Base-by-base conservation (phyloP, 1,139 yeast genomes). In the Keqinozyma sinolaborantium region DNA sequence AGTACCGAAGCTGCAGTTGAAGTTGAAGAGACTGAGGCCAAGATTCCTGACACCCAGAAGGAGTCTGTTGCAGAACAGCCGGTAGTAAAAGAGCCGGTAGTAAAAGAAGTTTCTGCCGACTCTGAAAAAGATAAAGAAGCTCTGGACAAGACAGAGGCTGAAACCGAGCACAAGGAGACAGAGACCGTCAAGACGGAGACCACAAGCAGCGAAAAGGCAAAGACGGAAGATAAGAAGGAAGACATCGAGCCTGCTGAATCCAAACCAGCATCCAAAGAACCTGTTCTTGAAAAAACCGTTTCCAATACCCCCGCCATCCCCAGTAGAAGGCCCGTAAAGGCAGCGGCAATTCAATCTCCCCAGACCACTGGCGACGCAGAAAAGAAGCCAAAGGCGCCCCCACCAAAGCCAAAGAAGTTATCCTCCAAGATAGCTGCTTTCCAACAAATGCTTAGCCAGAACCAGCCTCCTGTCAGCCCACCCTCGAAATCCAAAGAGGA, bases 351-450 rank as follows among this genome's bases (percentile, higher is more conserved):
- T n/a, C n/a, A n/a, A n/a, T n/a, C n/a, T n/a, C n/a, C n/a, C n/a
- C 21, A 7, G 10, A 18, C 21, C 7, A 18, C 25, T 23, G 7
- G 9, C 25, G 25, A 23, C 7, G 23, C 48, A 44, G 32, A 36
- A 30, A 35, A 41, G 46, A 47, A 43, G 30, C 44, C 56, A 5
- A 66, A 56, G 43, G 65, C 64, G 0, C 83, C 84, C 9, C 88
- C 88, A 3, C 80, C 79, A 19, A 79, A 77, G 23, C 90, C 90
- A 2, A 82, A 82, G 48, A 83, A 83, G 42, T 77, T 85, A 14
- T 81, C 90, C 0, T 79, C 87, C 0, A 81, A 72, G 42, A 83
- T 83, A 39, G 88, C 90, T 2, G 88, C 88, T 0, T 83, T 83
- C 51, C 94, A 83, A 48, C 83, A 81, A 47, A 73, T 79, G 81